Base-by-base conservation (phyloP, 768 basidiomycete genomes). In the Termitomyces sp. region DNA sequence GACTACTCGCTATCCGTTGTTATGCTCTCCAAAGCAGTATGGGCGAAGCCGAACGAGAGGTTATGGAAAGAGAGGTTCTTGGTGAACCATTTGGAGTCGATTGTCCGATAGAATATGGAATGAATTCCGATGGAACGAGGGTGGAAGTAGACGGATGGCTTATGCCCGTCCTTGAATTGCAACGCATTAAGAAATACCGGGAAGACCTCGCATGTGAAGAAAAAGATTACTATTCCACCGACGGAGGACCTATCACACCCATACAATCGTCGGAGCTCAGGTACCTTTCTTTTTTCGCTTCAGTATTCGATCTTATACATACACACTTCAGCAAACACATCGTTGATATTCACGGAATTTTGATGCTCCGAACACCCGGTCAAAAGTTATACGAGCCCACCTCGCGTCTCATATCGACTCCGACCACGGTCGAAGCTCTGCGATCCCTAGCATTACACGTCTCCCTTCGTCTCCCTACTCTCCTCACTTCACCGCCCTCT, bases 401-500 rank as follows among this genome's bases (percentile, higher is more conserved):
- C 5, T 73, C 74, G 6, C 63, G 75, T 16, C 76, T 89, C 28
- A 84, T 96, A 44, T 64, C 77, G 10, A 95, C 92, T 0, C 72
- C 81, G 0, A 80, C 90, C 1, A 78, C 88, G 3, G 73, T 78
- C 2, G 52, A 73, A 18, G 78, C 88, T 2, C 77, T 96, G 8
- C 82, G 79, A 6, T 67, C 76, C 16, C 76, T 98, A 35, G 85
- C 87, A 1, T 67, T 85, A 13, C 79, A 85, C 57, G 63, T 88
- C 2, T 88, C 87, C 1, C 76, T 85, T 41, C 83, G 88, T 3
- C 70, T 88, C 0, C 95, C 97, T 3, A 83, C 83, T 11, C 85
- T 99, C 14, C 68, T 99, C 16, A 89, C 92, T 1, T 93, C 94
- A 0, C 72, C 91, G 0, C 86, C 94, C 0, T 95, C 94, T 1